These are phyloP conservation scores for Ochetophila trinervis DNA, from an alignment of 306 rosid species.

Conservation along the genomic window DNA sequence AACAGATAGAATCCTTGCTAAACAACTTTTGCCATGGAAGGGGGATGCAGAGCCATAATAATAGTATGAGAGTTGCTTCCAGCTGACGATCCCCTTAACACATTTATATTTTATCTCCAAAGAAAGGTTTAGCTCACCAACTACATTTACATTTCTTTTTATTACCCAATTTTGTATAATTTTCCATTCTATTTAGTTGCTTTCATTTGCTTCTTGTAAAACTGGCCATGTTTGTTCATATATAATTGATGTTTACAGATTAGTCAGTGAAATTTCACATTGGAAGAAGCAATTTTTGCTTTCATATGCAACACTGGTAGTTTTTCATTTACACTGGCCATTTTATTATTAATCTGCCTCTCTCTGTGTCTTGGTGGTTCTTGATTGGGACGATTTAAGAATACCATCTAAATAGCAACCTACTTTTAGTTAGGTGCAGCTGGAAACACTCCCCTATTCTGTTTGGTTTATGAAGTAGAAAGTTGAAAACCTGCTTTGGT, in stretches of 20 bases:
- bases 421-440: too few species aligned
- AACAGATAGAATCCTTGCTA: constrained; percentile 73
- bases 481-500: too few species aligned
- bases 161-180: not conserved
- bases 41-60: constrained; percentile 36
- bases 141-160: not conserved
- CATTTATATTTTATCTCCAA: not conserved
- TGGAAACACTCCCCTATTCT: too few species aligned
- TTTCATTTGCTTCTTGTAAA: not conserved
- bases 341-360: too few species aligned
- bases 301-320: too few species aligned
- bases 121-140: not conserved
- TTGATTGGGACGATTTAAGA: too few species aligned
- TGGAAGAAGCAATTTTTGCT: too few species aligned
- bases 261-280: too few species aligned
- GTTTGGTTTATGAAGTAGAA: too few species aligned
- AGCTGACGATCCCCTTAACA: constrained; percentile 17
- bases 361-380: too few species aligned
- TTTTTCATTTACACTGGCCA: too few species aligned
- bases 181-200: not conserved
- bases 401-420: too few species aligned
- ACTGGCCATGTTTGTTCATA: not conserved
- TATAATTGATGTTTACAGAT: not conserved
- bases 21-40: constrained; percentile 60
- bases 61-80: constrained; percentile 30